Evolutionary conservation across 2,329 filamentous ascomycete genomes (phyloP).

Genomic region (Fusarium miscanthi): DNA sequence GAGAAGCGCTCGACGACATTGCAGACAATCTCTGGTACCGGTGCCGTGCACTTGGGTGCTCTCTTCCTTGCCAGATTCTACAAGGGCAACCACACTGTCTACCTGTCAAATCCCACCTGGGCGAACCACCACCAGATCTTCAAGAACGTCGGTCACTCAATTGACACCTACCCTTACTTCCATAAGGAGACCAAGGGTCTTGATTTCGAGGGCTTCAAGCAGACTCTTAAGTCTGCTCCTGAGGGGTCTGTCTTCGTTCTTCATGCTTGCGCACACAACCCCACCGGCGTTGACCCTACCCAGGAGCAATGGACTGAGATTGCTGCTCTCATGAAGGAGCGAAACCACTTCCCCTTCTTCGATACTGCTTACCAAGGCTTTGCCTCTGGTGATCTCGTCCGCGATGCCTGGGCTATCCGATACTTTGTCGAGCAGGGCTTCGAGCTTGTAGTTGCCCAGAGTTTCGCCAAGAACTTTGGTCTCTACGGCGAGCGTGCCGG

Average conservation of each 20-base stretch:
- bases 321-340: conserved; percentile 78
- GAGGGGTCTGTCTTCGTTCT: conserved; percentile 87
- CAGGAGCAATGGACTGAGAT: conserved; percentile 95
- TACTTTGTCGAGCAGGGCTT: conserved; percentile 95
- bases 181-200: conserved; percentile 87
- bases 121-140: conserved; percentile 99
- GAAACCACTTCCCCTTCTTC: conserved; percentile 96
- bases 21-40: conserved; percentile 97
- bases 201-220: conserved; percentile 90
- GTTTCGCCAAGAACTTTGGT: conserved; percentile 98
- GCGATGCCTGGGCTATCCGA: conserved; percentile 91
- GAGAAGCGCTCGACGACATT: conserved; percentile 85
- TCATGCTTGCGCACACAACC: conserved; percentile 97
- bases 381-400: conserved; percentile 86
- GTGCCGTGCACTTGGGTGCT: conserved; percentile 91
- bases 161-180: conserved; percentile 94
- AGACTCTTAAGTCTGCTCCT: conserved; percentile 75
- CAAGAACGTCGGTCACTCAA: conserved; percentile 82
- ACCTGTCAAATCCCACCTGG: conserved; percentile 96
- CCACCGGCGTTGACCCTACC: conserved; percentile 95
- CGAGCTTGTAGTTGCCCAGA: conserved; percentile 88
- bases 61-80: conserved; percentile 96
- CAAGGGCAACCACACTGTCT: conserved; percentile 78
- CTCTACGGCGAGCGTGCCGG: conserved; percentile 96
- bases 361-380: conserved; percentile 98